These are phyloP conservation scores for Catharanthus roseus DNA, from an alignment of 257 asterid genomes.

Conservation along the genomic window DNA sequence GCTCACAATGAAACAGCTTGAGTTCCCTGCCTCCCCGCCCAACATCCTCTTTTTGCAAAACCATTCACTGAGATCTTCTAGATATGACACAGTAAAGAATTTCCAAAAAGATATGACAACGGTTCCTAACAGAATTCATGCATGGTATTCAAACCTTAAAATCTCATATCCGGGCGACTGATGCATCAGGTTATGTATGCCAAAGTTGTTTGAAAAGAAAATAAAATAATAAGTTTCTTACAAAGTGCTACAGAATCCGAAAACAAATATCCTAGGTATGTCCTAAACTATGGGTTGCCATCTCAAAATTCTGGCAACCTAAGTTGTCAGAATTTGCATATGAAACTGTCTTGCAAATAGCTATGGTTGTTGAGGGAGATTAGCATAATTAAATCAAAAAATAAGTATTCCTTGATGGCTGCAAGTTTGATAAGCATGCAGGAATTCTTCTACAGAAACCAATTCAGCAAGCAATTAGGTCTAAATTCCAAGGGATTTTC, in stretches of 20 bases:
- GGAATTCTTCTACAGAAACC: neutral
- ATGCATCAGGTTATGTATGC: neutral
- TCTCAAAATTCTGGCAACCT: neutral
- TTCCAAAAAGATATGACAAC: neutral
- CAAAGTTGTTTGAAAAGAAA: neutral
- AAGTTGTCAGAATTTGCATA: neutral
- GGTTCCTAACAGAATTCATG: neutral
- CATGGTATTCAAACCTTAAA: neutral
- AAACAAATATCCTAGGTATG: neutral
- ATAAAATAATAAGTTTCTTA: neutral
- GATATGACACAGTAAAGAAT: neutral
- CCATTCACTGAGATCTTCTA: neutral
- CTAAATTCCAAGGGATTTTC: constrained; percentile 8
- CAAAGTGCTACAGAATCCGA: neutral
- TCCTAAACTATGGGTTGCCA: neutral
- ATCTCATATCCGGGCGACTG: neutral
- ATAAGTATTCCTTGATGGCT: neutral
- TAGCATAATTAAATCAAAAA: neutral
- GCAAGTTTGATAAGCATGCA: neutral
- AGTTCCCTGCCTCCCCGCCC: neutral
- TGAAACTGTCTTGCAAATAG: neutral
- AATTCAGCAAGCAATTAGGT: neutral
- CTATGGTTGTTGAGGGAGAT: neutral
- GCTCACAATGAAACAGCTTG: neutral
- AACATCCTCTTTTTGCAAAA: neutral